These are phyloP conservation scores for Postia placenta DNA, from an alignment of 768 basidiomycete genomes.

Conservation along the genomic window DNA sequence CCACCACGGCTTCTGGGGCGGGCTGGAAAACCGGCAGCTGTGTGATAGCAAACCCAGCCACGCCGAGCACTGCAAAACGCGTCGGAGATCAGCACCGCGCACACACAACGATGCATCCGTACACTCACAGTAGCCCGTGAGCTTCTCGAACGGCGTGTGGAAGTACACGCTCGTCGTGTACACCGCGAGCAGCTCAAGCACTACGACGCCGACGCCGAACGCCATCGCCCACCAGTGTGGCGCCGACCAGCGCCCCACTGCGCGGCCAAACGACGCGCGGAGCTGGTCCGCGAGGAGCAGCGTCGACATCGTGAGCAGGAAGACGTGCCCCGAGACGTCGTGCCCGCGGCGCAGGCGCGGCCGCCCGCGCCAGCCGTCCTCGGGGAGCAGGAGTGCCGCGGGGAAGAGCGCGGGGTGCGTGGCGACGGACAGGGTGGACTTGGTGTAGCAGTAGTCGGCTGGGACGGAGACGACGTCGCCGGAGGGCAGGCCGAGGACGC, in stretches of 20 bases:
- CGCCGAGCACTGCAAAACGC: slow-evolving; percentile 29
- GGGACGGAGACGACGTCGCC: slow-evolving; percentile 52
- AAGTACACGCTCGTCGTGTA: slow-evolving; percentile 87
- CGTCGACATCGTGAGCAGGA: slow-evolving; percentile 75
- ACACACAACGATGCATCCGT: background rate
- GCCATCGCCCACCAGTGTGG: slow-evolving; percentile 44
- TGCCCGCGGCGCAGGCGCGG: slow-evolving; percentile 78
- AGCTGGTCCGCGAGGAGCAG: slow-evolving; percentile 80
- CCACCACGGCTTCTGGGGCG: background rate
- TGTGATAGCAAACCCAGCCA: slow-evolving; percentile 30
- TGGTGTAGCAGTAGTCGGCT: slow-evolving; percentile 47
- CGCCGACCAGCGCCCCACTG: slow-evolving; percentile 30
- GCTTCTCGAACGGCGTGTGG: slow-evolving; percentile 83
- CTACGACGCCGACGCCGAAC: slow-evolving; percentile 42
- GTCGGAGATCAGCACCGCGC: background rate
- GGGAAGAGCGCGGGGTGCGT: slow-evolving; percentile 65
- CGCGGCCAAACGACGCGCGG: slow-evolving; percentile 40
- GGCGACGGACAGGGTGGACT: slow-evolving; percentile 42
- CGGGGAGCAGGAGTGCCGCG: slow-evolving; percentile 30
- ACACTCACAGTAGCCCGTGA: slow-evolving; percentile 74
- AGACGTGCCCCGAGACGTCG: slow-evolving; percentile 92
- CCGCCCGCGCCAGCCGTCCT: slow-evolving; percentile 35
- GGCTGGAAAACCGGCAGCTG: slow-evolving; percentile 15
- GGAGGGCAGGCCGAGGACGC: slow-evolving; percentile 56
- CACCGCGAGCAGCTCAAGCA: slow-evolving; percentile 66